These are phyloP conservation scores for Cercospora sp. DNA, from an alignment of 2,329 filamentous ascomycete genomes.

Conservation along the genomic window DNA sequence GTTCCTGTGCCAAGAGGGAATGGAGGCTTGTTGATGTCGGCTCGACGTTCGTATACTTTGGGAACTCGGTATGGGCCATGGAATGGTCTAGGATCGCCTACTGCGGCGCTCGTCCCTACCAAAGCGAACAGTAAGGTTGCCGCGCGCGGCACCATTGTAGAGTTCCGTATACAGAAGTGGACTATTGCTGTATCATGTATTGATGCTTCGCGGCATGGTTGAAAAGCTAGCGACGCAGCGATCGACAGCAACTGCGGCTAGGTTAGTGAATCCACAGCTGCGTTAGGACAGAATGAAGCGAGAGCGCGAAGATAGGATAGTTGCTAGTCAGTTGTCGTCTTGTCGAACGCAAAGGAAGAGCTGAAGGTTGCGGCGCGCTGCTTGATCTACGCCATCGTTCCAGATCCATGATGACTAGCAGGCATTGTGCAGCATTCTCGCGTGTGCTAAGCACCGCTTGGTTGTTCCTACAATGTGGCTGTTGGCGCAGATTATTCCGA, in stretches of 20 bases:
- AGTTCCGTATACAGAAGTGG: neutral
- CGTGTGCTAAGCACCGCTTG: constrained; percentile 21
- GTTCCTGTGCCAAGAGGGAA: constrained; percentile 8
- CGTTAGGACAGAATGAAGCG: constrained; percentile 2
- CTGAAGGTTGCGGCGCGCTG: constrained; percentile 18
- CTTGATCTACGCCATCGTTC: constrained; percentile 18
- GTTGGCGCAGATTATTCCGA: constrained; percentile 6
- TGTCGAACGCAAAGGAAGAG: constrained; percentile 9
- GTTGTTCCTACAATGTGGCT: constrained; percentile 23
- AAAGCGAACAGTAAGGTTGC: constrained; percentile 16
- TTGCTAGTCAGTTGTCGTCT: constrained; percentile 16
- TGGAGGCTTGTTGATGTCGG: constrained; percentile 4
- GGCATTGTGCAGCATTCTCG: constrained; percentile 25
- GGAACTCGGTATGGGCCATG: constrained; percentile 6
- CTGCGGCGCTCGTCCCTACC: constrained; percentile 12
- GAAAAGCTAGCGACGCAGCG: neutral
- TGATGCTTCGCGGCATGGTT: constrained; percentile 7
- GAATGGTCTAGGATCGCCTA: neutral
- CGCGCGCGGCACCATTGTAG: constrained; percentile 17
- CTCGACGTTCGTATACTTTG: constrained; percentile 8
- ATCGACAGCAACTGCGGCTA: neutral
- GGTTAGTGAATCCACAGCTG: neutral
- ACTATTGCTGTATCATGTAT: constrained; percentile 8
- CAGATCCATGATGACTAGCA: constrained; percentile 17
- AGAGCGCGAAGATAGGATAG: constrained; percentile 6